Conservation (phyloP, 2,329 filamentous ascomycete genomes). For the Periconia sp. region DNA sequence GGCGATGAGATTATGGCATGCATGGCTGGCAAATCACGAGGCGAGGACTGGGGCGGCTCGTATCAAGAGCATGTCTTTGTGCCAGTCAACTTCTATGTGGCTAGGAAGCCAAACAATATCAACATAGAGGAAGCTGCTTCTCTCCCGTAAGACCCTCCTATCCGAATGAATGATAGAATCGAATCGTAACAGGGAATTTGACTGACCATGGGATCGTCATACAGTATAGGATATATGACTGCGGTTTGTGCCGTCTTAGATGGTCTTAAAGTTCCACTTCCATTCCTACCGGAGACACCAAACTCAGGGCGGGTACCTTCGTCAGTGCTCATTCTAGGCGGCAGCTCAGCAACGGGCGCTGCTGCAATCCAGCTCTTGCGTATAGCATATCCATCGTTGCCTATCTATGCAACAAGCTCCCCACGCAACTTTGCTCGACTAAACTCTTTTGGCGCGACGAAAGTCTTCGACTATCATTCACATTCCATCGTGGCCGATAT, state of each 20-base stretch:
- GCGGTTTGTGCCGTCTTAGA: not conserved
- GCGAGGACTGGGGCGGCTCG: not conserved
- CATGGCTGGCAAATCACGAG: not conserved
- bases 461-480: not conserved
- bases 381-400: not conserved
- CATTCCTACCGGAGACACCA: not conserved
- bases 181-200: no score
- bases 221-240: not conserved
- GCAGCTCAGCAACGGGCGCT: not conserved
- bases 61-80: not conserved
- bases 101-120: not conserved
- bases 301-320: not conserved
- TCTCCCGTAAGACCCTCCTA: not conserved
- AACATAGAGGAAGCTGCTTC: not conserved
- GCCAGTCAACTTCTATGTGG: not conserved
- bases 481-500: not conserved
- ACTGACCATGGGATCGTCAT: no score
- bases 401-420: not conserved
- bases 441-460: not conserved
- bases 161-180: no score
- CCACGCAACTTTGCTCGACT: not conserved
- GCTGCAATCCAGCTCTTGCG: conserved; percentile 2
- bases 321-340: not conserved
- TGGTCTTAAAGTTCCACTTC: not conserved
- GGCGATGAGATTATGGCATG: not conserved